phyloP scores from a whole-genome alignment of 1,284 basidiomycete species.

The Moniliophthora roreri region DNA sequence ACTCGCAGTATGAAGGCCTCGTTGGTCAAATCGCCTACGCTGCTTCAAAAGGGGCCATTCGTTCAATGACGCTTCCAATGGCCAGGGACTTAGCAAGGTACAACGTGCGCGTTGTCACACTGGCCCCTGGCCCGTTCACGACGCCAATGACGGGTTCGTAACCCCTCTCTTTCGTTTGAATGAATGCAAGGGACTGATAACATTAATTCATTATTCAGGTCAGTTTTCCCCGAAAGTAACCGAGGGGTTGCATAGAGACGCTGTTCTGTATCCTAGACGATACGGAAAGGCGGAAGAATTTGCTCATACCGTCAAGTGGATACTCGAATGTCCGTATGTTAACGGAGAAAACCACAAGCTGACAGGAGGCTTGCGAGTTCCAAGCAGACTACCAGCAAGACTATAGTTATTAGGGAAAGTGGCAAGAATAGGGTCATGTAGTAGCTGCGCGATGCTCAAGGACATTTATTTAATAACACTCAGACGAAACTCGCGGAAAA shows the following conservation, averaged over 20 bases:
- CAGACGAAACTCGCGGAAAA: no score
- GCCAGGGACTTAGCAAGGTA: slow-evolving; percentile 51
- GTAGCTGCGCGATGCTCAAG: no score
- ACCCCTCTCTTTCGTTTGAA: neutral
- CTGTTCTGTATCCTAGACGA: slow-evolving; percentile 42
- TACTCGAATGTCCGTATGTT: slow-evolving; percentile 50
- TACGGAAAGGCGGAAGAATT: slow-evolving; percentile 50
- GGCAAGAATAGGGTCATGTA: no score
- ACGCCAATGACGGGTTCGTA: slow-evolving; percentile 42
- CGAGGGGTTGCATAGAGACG: slow-evolving; percentile 34
- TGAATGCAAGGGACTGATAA: neutral
- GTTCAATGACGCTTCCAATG: slow-evolving; percentile 55
- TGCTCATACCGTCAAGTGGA: slow-evolving; percentile 49
- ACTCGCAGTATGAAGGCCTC: slow-evolving; percentile 42
- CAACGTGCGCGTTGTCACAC: slow-evolving; percentile 49
- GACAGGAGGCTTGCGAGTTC: slow-evolving; percentile 21
- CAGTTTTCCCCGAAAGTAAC: slow-evolving; percentile 35
- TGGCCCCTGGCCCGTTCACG: slow-evolving; percentile 51
- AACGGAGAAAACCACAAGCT: slow-evolving; percentile 57
- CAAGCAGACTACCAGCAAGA: neutral
- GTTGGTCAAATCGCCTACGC: slow-evolving; percentile 53
- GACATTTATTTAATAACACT: no score
- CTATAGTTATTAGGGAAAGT: no score
- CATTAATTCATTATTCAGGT: neutral
- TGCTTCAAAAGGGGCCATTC: slow-evolving; percentile 52